phyloP scores from a whole-genome alignment of 192 early-diverging fungal genomes.

The Helicostylum pulchrum region DNA sequence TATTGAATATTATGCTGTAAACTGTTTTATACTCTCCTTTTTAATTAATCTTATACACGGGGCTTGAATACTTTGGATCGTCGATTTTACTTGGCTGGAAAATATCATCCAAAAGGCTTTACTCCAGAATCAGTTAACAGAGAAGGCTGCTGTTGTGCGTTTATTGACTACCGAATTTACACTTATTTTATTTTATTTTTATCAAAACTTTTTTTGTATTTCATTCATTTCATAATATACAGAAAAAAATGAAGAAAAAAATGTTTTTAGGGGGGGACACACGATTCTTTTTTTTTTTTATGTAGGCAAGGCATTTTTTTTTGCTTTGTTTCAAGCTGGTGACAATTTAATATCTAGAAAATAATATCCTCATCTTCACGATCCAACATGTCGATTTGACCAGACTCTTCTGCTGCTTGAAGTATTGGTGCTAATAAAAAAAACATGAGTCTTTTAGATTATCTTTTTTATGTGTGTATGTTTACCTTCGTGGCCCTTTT shows the following conservation, averaged over 20 bases:
- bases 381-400: conserved; percentile 34
- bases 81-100: too few relatives aligned
- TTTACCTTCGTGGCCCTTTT: conserved; percentile 19
- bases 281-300: not conserved
- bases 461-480: not conserved
- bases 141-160: too few relatives aligned
- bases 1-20: too few relatives aligned
- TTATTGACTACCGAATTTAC: not conserved
- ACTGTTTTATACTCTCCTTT: too few relatives aligned
- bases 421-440: conserved; percentile 7
- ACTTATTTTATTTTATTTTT: conserved; percentile 8
- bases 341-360: conserved; percentile 12
- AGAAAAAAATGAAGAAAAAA: conserved; percentile 10
- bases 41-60: too few relatives aligned
- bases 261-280: not conserved
- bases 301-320: not conserved
- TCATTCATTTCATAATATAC: not conserved
- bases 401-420: conserved; percentile 32
- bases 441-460: not conserved
- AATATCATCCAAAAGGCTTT: too few relatives aligned
- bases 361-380: conserved; percentile 35
- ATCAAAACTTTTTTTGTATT: too few relatives aligned
- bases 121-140: too few relatives aligned
- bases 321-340: not conserved
- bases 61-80: too few relatives aligned